Percentiles rank a stretch among this genome's conserved stretches.
phyloP scores from a whole-genome alignment of 2,329 filamentous ascomycete genomes.

The Ophiocordyceps polyrhachis-furcata region DNA sequence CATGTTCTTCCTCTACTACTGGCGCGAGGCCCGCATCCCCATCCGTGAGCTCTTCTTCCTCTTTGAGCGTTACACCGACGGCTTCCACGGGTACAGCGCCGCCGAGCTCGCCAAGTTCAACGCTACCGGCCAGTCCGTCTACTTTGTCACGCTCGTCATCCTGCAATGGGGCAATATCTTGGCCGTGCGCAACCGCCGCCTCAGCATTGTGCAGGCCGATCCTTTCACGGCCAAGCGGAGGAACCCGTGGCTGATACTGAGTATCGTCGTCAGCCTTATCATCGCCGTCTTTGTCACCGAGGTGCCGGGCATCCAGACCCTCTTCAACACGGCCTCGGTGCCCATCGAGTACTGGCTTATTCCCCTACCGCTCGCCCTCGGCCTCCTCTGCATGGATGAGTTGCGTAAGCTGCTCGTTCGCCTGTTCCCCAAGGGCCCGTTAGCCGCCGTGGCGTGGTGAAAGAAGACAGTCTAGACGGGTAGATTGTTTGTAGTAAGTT shows the following conservation, averaged over 20 bases:
- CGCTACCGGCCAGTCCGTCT: constrained; percentile 29
- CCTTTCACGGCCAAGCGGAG: constrained; percentile 25
- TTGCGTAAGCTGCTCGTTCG: constrained; percentile 29
- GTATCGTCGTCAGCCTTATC: constrained; percentile 25
- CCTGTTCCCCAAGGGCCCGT: constrained; percentile 20
- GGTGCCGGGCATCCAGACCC: constrained; percentile 25
- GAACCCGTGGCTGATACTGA: constrained; percentile 29
- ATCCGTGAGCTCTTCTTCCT: constrained; percentile 27
- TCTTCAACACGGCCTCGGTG: constrained; percentile 29
- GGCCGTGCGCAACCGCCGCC: constrained; percentile 28
- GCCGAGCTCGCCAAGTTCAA: constrained; percentile 28
- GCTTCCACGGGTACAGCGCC: constrained; percentile 28
- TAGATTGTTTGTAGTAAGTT: no score
- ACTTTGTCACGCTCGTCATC: constrained; percentile 34
- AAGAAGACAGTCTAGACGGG: no score
- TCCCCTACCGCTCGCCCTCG: constrained; percentile 29
- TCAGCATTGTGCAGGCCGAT: constrained; percentile 32
- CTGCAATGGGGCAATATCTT: constrained; percentile 36
- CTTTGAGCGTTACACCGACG: constrained; percentile 26
- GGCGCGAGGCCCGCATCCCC: constrained; percentile 26
- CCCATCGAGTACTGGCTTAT: constrained; percentile 34
- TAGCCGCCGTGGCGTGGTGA: constrained; percentile 31
- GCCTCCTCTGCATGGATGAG: constrained; percentile 32
- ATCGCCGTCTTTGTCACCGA: constrained; percentile 36
- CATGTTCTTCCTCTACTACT: constrained; percentile 37